These are phyloP conservation scores for Actinomortierella wolfii DNA, from an alignment of 371 early-diverging fungal genomes.

Conservation along the genomic window DNA sequence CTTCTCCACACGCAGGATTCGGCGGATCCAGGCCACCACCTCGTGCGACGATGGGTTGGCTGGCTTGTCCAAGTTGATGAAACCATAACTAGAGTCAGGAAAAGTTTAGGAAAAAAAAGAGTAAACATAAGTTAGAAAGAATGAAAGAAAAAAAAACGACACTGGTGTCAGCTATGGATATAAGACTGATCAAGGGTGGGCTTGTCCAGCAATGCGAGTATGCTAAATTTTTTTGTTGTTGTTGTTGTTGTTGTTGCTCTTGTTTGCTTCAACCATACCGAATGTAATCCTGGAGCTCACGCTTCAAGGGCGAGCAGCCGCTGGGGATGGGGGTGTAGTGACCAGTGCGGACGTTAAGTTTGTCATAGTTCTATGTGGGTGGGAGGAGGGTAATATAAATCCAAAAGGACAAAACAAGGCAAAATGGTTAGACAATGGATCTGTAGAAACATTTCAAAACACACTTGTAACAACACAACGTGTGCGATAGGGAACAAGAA, in stretches of 20 bases:
- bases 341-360: constrained; percentile 95
- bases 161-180: no score
- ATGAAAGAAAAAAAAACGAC: no score
- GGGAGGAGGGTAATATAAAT: constrained; percentile 5
- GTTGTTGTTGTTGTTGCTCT: not conserved
- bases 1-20: constrained; percentile 98
- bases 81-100: constrained; percentile 74
- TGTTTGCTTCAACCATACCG: constrained; percentile 61
- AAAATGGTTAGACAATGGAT: constrained; percentile 3
- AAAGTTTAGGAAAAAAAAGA: not conserved
- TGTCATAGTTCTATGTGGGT: constrained; percentile 96
- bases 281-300: constrained; percentile 92
- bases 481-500: not conserved
- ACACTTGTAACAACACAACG: not conserved
- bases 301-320: constrained; percentile 96
- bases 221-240: not conserved
- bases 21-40: constrained; percentile 99
- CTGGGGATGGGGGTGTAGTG: constrained; percentile 98
- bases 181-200: not conserved
- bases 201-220: not conserved
- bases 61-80: constrained; percentile 98
- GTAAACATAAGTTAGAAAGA: not conserved
- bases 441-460: constrained; percentile 1
- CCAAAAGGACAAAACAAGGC: not conserved
- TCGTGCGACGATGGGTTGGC: constrained; percentile 99